Base-by-base conservation (phyloP, 805 yeast genomes). In the Saturnispora hagleri region DNA sequence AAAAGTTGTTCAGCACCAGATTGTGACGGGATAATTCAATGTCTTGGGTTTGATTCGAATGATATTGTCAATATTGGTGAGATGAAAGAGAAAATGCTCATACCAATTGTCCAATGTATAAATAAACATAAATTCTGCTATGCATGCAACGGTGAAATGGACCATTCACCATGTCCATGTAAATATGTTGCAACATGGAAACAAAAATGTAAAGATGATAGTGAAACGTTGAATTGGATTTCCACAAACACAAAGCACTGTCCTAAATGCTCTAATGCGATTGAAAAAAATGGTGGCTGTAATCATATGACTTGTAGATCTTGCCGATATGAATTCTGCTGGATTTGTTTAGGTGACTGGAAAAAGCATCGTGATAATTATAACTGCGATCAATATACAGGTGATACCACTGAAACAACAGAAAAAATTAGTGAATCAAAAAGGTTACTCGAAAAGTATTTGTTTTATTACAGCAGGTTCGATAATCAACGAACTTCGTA, bases 211-310 rank as follows among this genome's bases (percentile, higher is more conserved):
- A 75, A 75, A 54, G 93, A 89, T 62, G 98, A 93, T 63, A 81
- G 93, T 0, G 96, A 87, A 59, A 89, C 96, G 15, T 76, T 83
- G 2, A 80, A 84, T 60, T 93, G 98, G 97, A 82, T 93, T 24
- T 74, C 80, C 3, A 81, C 85, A 3, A 83, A 91, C 64, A 89
- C 99, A 1, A 84, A 88, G 58, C 77, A 79, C 44, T 93, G 99
- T 66, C 95, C 97, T 0, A 79, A 79, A 61, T 93, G 99, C 70
- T 70, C 71, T 9, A 71, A 89, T 1, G 72, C 81, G 28, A 93
- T 91, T 56, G 97, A 93, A 63, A 89, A 91, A 61, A 86, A 86
- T 63, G 98, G 97, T 22, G 99, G 99, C 0, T 93, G 99, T 69
- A 91, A 91, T 67, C 99, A 93, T 68, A 91, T 93, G 96, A 76